These are phyloP conservation scores for Phanerochaete sordida DNA, from an alignment of 768 basidiomycete genomes.

Conservation along the genomic window DNA sequence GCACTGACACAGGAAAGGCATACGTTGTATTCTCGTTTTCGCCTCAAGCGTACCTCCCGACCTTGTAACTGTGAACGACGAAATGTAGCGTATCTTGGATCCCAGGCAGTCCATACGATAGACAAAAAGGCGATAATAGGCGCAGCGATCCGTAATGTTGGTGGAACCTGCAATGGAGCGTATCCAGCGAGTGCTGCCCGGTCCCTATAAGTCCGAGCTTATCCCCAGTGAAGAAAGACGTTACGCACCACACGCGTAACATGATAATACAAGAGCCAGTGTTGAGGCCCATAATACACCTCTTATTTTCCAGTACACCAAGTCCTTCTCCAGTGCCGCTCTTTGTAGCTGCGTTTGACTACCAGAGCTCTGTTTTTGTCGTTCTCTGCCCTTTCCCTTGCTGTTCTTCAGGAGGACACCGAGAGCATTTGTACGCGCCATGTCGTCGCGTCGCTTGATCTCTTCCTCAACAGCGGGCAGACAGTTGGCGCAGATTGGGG, in stretches of 20 bases:
- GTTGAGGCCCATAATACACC: slow-evolving; percentile 64
- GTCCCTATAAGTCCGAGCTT: no score
- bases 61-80: slow-evolving; percentile 65
- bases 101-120: slow-evolving; percentile 80
- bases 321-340: slow-evolving; percentile 44
- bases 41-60: slow-evolving; percentile 62
- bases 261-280: slow-evolving; percentile 18
- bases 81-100: slow-evolving; percentile 70
- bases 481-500: slow-evolving; percentile 79
- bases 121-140: slow-evolving; percentile 55
- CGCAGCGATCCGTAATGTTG: slow-evolving; percentile 27
- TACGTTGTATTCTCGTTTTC: slow-evolving; percentile 63
- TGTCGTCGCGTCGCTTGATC: slow-evolving; percentile 71
- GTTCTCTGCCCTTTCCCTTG: slow-evolving; percentile 52
- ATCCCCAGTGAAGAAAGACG: not conserved
- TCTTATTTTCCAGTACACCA: slow-evolving; percentile 65
- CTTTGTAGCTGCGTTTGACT: slow-evolving; percentile 31
- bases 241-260: not conserved
- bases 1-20: slow-evolving; percentile 17
- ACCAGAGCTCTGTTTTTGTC: slow-evolving; percentile 42
- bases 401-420: slow-evolving; percentile 66
- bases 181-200: slow-evolving; percentile 3
- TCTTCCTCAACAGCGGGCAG: slow-evolving; percentile 79
- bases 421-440: slow-evolving; percentile 77
- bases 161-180: not conserved